Base-by-base conservation (phyloP, 148 eudicot genomes). In the Heliamphora exappendiculata region DNA sequence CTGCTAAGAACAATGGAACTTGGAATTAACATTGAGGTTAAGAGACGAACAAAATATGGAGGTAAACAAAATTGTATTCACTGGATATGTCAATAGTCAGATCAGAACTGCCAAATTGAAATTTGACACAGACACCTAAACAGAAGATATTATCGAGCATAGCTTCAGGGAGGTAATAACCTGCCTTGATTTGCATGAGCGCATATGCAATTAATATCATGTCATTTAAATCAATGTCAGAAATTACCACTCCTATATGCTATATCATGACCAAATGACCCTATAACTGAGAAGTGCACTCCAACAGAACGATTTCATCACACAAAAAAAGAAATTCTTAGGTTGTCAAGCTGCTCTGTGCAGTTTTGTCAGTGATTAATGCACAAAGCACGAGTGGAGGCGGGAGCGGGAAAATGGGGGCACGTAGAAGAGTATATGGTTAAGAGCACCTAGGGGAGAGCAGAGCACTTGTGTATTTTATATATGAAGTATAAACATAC, bases 141-240 rank as follows among this genome's bases (percentile, higher is more conserved):
- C 37, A 16, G 31, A 70, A 6, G 1, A 0, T 31, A 58, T 26
- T 24, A 58, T 7, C 63, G 7, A 22, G 63, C 4, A 13, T 11
- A 22, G 1, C 4, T 4, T 26, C 9, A 26, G 33, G 33, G 3
- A 58, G 33, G 63, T 53, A 58, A 0, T 67, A 68, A 41, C 51
- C 58, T 17, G 28, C 42, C 42, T 71, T 29, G 16, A 49, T 16
- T 70, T 71, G 17, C 16, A 26, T 9, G 0, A 51, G 31, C 19
- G 42, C 28, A 71, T 75, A 60, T 45, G 31, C 53, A 64, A 62
- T 44, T 75, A 5, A 63, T 10, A 60, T 26, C 41, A 14, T 74
- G 36, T 17, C 47, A 34, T 8, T 62, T 42, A 5, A 45, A 39
- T 44, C 58, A 29, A 39, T 16, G 14, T 37, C 28, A 28, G 5